Evolutionary conservation across 176 grass and related monocot species (phyloP), one percentile per base, ranked within the genome.

Genomic region (Panicum miliaceum): DNA sequence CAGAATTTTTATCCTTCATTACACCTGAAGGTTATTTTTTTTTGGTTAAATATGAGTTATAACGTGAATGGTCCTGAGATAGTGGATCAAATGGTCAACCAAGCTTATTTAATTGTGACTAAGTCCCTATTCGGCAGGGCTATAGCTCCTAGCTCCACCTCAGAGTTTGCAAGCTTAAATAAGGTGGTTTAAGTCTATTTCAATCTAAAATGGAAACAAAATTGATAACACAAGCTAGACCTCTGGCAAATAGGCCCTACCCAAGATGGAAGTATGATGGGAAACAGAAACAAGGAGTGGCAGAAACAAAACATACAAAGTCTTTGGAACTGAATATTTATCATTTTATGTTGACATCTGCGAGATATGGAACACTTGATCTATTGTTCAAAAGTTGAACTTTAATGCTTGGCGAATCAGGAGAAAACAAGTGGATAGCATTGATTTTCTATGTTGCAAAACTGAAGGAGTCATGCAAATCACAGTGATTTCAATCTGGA

Each of bases 331-430:
- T 64, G 13, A 50, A 11, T 63, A 3, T 4, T 59, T 85, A 26
- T 71, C 11, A 13, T 79, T 41, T 71, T 40, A 36, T 23, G 61
- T 34, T 71, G 16, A 36, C 38, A 73, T 20, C 50, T 18, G 0
- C 2, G 36, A 64, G 25, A 86, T 29, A 26, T 64, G 5, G 27
- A 37, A 43, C 35, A 16, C 43, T 72, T 38, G 29, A 32, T 32
- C 13, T 60, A 25, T 61, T 52, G n/a, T 29, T 75, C 32, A 80
- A 80, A 80, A 36, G 38, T 75, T 74, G 29, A 64, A 70, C 25
- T 56, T 34, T 63, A 80, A 71, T 82, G 57, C 16, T 85, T 61
- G 22, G 22, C 43, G 14, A 61, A 76, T 16, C 11, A 85, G 76
- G 20, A 85, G 25, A 43, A 19, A 82, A 22, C 8, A 38, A 32